Conservation (phyloP, 2,329 filamentous ascomycete genomes). For the Diatrype stigma region DNA sequence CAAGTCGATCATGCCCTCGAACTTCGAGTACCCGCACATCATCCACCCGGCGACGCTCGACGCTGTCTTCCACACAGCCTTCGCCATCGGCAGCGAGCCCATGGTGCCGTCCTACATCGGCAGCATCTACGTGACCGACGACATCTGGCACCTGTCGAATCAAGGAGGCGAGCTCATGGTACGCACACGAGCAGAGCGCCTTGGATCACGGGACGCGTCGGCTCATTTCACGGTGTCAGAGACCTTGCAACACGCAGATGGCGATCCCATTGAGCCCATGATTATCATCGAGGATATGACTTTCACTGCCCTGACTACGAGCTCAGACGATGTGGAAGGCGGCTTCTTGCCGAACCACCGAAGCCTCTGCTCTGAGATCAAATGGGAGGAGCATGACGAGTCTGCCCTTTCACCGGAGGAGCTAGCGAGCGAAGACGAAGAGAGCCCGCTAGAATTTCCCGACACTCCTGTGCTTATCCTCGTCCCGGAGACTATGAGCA, state of each 20-base stretch:
- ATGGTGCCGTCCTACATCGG: constrained; percentile 48
- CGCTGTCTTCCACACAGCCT: constrained; percentile 49
- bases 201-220: constrained; percentile 33
- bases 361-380: constrained; percentile 44
- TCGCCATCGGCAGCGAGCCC: constrained; percentile 39
- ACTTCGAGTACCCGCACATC: constrained; percentile 50
- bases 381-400: constrained; percentile 34
- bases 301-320: constrained; percentile 34
- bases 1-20: constrained; percentile 46
- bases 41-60: constrained; percentile 58
- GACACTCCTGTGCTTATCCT: constrained; percentile 11
- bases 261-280: constrained; percentile 28
- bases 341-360: constrained; percentile 45
- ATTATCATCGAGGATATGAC: constrained; percentile 43
- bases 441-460: not conserved
- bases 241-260: not conserved
- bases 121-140: constrained; percentile 42
- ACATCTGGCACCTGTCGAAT: constrained; percentile 23
- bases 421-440: not conserved
- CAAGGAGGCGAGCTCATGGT: constrained; percentile 35
- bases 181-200: constrained; percentile 33
- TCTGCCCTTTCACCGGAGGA: not conserved
- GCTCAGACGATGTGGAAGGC: constrained; percentile 16
- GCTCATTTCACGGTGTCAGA: constrained; percentile 41
- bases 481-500: constrained; percentile 6